Evolutionary conservation across 2,329 filamentous ascomycete species (phyloP).

Genomic region (Nothomitra cinnamomea): DNA sequence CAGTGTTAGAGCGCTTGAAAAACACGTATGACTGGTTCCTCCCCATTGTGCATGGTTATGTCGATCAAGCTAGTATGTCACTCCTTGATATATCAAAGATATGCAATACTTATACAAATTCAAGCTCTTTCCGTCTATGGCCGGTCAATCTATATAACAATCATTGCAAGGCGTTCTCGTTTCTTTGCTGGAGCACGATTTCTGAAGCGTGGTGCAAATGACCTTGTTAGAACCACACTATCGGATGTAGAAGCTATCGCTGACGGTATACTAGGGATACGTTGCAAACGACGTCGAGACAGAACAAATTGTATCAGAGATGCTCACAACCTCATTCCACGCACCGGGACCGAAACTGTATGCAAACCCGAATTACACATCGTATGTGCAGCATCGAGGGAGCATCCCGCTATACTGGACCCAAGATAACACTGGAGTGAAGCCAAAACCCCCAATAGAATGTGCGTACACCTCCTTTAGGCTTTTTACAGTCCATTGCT

Average conservation of each 20-base stretch:
- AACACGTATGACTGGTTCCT: constrained; percentile 92
- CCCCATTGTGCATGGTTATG: constrained; percentile 88
- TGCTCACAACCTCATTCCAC: constrained; percentile 88
- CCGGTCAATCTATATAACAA: constrained; percentile 73
- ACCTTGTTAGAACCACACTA: constrained; percentile 34
- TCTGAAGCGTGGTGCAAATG: constrained; percentile 85
- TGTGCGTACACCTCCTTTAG: constrained; percentile 12
- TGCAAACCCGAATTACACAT: constrained; percentile 81
- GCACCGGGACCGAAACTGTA: constrained; percentile 72
- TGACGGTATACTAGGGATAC: constrained; percentile 40
- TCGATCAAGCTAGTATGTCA: constrained; percentile 60
- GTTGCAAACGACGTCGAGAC: constrained; percentile 98
- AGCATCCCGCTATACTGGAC: constrained; percentile 97
- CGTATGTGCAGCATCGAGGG: constrained; percentile 89
- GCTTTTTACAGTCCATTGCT: background rate
- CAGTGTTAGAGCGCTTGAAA: constrained; percentile 50
- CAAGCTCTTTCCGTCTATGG: constrained; percentile 70
- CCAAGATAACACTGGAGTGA: constrained; percentile 86
- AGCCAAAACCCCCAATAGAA: constrained; percentile 91
- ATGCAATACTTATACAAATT: constrained; percentile 5
- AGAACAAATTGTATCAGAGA: constrained; percentile 93
- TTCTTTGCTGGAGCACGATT: constrained; percentile 92
- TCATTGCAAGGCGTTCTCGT: constrained; percentile 81
- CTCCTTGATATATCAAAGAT: background rate
- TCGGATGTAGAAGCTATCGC: background rate